These are phyloP conservation scores for Phytophthora quininea DNA, from an alignment of 352 stramenopile species.

Conservation along the genomic window DNA sequence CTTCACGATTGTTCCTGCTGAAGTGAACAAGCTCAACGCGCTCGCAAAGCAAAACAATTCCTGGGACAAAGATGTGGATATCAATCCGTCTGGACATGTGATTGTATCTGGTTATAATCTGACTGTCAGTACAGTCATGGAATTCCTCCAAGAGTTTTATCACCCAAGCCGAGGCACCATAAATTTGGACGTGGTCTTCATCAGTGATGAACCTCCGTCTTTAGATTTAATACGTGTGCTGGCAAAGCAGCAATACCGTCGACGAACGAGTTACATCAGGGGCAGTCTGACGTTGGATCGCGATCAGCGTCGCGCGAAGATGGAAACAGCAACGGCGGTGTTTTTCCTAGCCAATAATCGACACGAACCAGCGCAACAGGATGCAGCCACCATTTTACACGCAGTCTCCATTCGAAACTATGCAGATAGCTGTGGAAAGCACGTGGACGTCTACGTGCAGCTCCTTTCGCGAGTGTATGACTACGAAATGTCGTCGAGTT, in stretches of 20 bases:
- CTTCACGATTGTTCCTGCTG: conserved; percentile 65
- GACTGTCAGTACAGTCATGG: conserved; percentile 44
- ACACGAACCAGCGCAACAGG: conserved; percentile 40
- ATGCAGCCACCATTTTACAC: conserved; percentile 61
- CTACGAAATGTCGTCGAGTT: conserved; percentile 48
- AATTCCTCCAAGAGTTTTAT: conserved; percentile 81
- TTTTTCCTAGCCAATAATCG: conserved; percentile 68
- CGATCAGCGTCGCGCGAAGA: conserved; percentile 56
- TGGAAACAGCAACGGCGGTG: conserved; percentile 54
- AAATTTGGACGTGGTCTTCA: conserved; percentile 67
- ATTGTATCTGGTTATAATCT: conserved; percentile 63
- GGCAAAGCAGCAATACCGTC: conserved; percentile 51
- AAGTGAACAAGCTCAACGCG: conserved; percentile 66
- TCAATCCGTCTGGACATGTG: conserved; percentile 60
- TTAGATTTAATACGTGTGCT: conserved; percentile 43
- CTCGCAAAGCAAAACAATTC: conserved; percentile 63
- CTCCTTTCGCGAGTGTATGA: conserved; percentile 53
- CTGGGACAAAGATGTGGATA: conserved; percentile 63
- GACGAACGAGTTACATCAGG: conserved; percentile 53
- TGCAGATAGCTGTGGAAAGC: conserved; percentile 48
- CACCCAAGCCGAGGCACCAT: conserved; percentile 65
- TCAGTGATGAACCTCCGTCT: conserved; percentile 53
- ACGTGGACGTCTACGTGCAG: conserved; percentile 65
- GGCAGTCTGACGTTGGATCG: conserved; percentile 51
- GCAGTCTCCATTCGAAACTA: conserved; percentile 67